Conservation (phyloP, 2,329 filamentous ascomycete species). For the Fonsecaea monophora region DNA sequence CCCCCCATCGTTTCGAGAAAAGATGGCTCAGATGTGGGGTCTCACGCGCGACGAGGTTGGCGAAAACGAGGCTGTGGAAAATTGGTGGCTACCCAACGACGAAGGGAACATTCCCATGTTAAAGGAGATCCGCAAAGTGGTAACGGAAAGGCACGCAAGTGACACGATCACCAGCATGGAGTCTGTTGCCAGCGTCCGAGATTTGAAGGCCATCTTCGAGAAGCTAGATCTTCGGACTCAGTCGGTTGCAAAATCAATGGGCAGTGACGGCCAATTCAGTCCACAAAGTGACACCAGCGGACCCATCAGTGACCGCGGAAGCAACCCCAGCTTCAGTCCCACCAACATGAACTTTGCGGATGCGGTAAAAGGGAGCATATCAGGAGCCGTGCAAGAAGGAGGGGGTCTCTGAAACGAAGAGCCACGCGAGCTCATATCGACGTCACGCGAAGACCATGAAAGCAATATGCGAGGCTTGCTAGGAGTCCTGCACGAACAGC, state of each 20-base stretch:
- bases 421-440: conserved; percentile 1
- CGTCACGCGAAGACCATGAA: conserved; percentile 1
- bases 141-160: conserved; percentile 69
- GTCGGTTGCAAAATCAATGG: conserved; percentile 27
- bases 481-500: neutral
- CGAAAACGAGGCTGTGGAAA: conserved; percentile 64
- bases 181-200: conserved; percentile 62
- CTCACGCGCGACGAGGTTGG: conserved; percentile 53
- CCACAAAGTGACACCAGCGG: conserved; percentile 28
- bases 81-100: conserved; percentile 90
- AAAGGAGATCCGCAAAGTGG: conserved; percentile 78
- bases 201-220: conserved; percentile 76
- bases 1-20: conserved; percentile 72
- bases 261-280: conserved; percentile 20
- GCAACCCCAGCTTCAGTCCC: conserved; percentile 32
- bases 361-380: neutral
- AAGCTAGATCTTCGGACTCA: conserved; percentile 62
- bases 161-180: conserved; percentile 46
- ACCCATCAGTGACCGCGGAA: conserved; percentile 28
- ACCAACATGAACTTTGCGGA: conserved; percentile 27
- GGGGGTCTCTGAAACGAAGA: neutral
- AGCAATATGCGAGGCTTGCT: neutral
- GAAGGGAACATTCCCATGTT: conserved; percentile 77
- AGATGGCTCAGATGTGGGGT: conserved; percentile 76
- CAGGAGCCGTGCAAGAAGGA: neutral